These are phyloP conservation scores for Linnemannia hyalina DNA, from an alignment of 192 early-diverging fungal genomes.

Conservation along the genomic window DNA sequence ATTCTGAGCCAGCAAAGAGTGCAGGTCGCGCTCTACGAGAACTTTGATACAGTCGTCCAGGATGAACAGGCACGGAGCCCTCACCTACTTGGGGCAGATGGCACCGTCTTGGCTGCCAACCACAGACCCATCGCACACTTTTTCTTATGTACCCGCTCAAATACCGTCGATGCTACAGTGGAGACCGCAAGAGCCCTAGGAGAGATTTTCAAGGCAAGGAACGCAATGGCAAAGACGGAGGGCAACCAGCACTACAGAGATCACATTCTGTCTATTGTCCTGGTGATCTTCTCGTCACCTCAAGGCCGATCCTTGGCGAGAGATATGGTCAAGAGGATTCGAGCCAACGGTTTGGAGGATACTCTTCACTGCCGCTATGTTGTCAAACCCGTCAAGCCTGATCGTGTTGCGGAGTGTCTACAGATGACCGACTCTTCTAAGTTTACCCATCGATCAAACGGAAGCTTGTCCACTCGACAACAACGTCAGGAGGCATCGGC, in stretches of 20 bases:
- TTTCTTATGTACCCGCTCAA: constrained; percentile 42
- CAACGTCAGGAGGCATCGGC: background rate
- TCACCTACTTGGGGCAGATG: constrained; percentile 24
- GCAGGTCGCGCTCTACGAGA: constrained; percentile 33
- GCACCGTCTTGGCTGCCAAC: constrained; percentile 15
- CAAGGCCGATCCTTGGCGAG: constrained; percentile 53
- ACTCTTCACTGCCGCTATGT: constrained; percentile 33
- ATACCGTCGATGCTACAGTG: constrained; percentile 23
- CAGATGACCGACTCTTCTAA: constrained; percentile 13
- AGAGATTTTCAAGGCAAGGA: constrained; percentile 25
- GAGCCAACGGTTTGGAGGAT: constrained; percentile 34
- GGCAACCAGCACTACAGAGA: constrained; percentile 21
- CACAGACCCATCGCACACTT: constrained; percentile 44
- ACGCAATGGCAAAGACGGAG: constrained; percentile 10
- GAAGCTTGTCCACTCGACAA: background rate
- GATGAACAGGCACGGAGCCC: constrained; percentile 25
- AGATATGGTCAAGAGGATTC: constrained; percentile 42
- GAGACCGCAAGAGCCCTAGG: constrained; percentile 40
- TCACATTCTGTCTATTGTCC: constrained; percentile 38
- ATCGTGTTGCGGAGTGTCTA: constrained; percentile 51
- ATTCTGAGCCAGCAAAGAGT: constrained; percentile 38
- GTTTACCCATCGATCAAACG: background rate
- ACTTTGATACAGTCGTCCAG: constrained; percentile 27
- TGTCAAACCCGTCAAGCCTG: constrained; percentile 55
- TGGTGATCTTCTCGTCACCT: constrained; percentile 53